These are phyloP conservation scores for Centaurea solstitialis DNA, from an alignment of 129 eudicot genomes.

Conservation along the genomic window DNA sequence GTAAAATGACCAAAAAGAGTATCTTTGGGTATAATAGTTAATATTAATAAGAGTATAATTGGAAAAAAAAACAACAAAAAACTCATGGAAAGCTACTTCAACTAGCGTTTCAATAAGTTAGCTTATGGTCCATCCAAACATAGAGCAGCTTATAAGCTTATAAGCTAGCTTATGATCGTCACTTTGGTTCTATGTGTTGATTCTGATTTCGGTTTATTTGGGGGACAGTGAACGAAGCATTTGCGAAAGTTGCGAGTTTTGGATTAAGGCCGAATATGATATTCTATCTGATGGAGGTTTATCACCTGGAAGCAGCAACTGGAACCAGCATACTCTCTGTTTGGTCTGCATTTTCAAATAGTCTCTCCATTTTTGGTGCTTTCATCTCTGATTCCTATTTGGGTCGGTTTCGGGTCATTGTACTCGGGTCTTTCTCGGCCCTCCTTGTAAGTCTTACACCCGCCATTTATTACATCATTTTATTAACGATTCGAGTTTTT, in stretches of 20 bases:
- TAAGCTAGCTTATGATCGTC: neutral
- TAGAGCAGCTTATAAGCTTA: too few relatives aligned
- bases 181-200: neutral
- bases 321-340: conserved; percentile 27
- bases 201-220: neutral
- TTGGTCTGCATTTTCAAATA: conserved; percentile 33
- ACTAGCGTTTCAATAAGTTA: too few relatives aligned
- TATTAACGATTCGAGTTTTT: neutral
- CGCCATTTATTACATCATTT: neutral
- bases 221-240: conserved; percentile 34
- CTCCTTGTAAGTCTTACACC: conserved; percentile 27
- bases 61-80: too few relatives aligned
- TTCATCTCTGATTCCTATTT: conserved; percentile 42
- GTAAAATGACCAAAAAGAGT: too few relatives aligned
- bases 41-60: too few relatives aligned
- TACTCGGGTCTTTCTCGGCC: conserved; percentile 33
- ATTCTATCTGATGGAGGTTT: conserved; percentile 41
- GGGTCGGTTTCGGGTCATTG: conserved; percentile 54
- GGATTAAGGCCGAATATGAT: conserved; percentile 49
- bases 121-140: too few relatives aligned
- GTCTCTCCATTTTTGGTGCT: conserved; percentile 44
- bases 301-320: conserved; percentile 41
- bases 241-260: conserved; percentile 42
- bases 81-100: too few relatives aligned
- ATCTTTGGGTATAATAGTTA: too few relatives aligned